Evolutionary conservation across 306 rosid genomes (phyloP).

Genomic region (Fragaria vesca): DNA sequence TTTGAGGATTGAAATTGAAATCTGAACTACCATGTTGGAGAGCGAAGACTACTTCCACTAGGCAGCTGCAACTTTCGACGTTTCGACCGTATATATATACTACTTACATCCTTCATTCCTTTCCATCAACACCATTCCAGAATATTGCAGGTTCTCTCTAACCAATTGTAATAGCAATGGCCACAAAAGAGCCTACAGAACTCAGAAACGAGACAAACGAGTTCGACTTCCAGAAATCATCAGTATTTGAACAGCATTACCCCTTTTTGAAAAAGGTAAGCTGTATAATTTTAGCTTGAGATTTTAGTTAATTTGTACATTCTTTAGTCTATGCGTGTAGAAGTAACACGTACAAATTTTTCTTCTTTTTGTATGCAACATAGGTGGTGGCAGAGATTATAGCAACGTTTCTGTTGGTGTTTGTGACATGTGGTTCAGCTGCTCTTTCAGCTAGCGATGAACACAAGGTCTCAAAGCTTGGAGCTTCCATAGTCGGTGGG

Average conservation of each 20-base stretch:
- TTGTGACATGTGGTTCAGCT: constrained; percentile 69
- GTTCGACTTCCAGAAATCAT: constrained; percentile 9
- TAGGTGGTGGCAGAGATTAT: constrained; percentile 73
- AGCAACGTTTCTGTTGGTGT: constrained; percentile 71
- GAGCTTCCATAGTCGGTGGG: constrained; percentile 74
- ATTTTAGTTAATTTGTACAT: background rate
- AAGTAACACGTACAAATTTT: background rate
- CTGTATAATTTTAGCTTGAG: background rate
- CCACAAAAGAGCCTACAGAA: background rate
- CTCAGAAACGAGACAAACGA: constrained; percentile 4
- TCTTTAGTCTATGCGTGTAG: background rate
- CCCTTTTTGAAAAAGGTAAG: constrained; percentile 59
- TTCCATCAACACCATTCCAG: background rate
- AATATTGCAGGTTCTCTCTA: background rate
- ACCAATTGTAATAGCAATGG: background rate
- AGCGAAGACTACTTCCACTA: background rate
- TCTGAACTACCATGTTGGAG: background rate
- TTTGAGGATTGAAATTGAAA: background rate
- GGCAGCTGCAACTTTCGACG: background rate
- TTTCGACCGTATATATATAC: background rate
- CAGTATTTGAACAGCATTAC: constrained; percentile 23
- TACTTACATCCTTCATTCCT: background rate
- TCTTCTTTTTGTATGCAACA: background rate
- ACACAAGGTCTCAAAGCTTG: constrained; percentile 52
- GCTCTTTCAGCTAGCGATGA: constrained; percentile 52